Percentiles rank a stretch among this genome's conserved stretches.
Conservation (phyloP, 176 grass and related monocot genomes). For the Zea luxurians region DNA sequence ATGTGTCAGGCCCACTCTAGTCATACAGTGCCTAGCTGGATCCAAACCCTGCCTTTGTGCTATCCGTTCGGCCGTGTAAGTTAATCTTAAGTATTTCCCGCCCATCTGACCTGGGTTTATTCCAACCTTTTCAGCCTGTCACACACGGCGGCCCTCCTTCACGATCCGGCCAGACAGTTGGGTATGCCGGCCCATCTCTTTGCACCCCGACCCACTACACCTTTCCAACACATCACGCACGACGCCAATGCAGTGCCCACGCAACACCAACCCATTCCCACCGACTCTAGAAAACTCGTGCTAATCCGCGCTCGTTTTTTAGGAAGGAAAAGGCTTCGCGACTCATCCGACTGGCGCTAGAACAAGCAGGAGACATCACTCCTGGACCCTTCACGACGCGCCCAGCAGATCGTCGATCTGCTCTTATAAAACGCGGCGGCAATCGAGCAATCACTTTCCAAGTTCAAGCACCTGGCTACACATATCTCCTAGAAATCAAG, state of each 20-base stretch:
- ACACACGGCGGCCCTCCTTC: too few species aligned
- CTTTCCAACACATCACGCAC: background rate
- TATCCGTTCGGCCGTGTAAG: too few species aligned
- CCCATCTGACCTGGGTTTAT: too few species aligned
- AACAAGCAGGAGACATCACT: background rate
- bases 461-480: background rate
- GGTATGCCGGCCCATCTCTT: background rate
- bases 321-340: background rate
- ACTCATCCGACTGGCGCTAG: background rate
- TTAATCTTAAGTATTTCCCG: too few species aligned
- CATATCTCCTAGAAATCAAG: too few species aligned
- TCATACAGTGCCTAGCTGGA: too few species aligned
- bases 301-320: background rate
- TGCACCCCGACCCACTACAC: background rate
- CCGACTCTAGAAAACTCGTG: conserved; percentile 10
- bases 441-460: background rate
- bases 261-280: background rate
- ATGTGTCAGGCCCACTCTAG: too few species aligned
- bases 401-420: background rate
- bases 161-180: background rate
- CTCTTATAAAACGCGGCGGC: conserved; percentile 8
- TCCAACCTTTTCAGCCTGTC: too few species aligned
- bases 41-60: too few species aligned
- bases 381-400: conserved; percentile 25
- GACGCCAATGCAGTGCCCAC: background rate